Base-by-base conservation (phyloP, 176 grass and related monocot genomes). In the Dendrocalamus sinicus region DNA sequence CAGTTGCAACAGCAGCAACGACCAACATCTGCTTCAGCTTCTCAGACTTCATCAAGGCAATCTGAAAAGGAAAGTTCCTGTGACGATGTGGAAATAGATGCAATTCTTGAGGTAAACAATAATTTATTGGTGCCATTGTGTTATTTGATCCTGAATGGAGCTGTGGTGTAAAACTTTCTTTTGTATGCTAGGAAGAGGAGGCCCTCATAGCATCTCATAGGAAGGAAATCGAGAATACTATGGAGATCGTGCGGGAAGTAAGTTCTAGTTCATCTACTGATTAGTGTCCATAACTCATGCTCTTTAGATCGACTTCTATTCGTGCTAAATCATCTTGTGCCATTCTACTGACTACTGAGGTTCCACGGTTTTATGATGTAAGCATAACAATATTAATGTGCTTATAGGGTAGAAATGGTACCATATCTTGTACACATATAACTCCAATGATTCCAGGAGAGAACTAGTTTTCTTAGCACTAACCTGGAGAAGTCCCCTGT, bases 141-240 rank as follows among this genome's bases (percentile, higher is more conserved):
- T 65, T 19, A 78, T 81, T 80, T 59, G 32, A 62, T 82, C 9
- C 12, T 45, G 32, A 51, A 67, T 75, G 14, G 23, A 67, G 52
- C 6, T 62, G 64, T 89, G 60, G 63, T 64, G 2, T 59, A 28
- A 76, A 63, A 46, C 32, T 73, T 76, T 63, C 22, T 91, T 79
- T 76, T 76, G 74, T 81, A 76, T 89, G 64, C 85, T 66, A 99
- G 97, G 97, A 99, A 90, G 97, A 96, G 87, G 97, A 99, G 77
- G 94, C 92, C 76, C 86, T 99, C 39, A 99, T 99, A 79, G 97
- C 97, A 54, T 92, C 97, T 77, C 97, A 99, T 82, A 92, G 94
- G 88, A 99, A 96, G 86, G 97, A 99, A 88, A 99, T 99, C 13
- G 94, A 99, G 79, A 99, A 94, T 87, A 99, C 97, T 28, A 99